Conservation (phyloP, 768 basidiomycete genomes). For the Tephrocybe sp. region DNA sequence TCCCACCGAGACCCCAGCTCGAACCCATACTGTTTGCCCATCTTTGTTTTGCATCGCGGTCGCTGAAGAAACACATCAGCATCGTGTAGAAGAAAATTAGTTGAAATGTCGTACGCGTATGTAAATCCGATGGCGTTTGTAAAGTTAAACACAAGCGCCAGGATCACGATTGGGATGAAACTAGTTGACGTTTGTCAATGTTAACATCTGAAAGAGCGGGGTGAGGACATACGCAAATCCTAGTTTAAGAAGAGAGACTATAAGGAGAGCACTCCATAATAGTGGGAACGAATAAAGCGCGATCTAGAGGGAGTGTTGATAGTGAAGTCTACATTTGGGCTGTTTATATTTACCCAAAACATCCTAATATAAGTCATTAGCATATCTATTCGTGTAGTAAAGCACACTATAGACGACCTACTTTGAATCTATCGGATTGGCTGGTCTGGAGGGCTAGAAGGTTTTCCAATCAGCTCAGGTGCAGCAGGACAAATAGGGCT, state of each 20-base stretch:
- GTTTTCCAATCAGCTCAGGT: slow-evolving; percentile 1
- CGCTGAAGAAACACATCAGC: slow-evolving; percentile 40
- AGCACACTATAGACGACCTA: slow-evolving; percentile 32
- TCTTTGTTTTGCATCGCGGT: slow-evolving; percentile 89
- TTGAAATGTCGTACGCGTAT: slow-evolving; percentile 68
- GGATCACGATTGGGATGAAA: slow-evolving; percentile 90
- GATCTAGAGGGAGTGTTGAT: too few relatives aligned
- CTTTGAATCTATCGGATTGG: slow-evolving; percentile 88
- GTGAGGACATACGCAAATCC: slow-evolving; percentile 69
- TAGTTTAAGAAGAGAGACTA: slow-evolving; percentile 89
- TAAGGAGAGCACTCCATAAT: slow-evolving; percentile 83
- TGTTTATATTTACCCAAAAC: slow-evolving; percentile 75
- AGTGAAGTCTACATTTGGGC: not conserved
- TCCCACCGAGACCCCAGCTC: slow-evolving; percentile 72
- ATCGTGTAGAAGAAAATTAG: slow-evolving; percentile 1
- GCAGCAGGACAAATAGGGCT: not conserved
- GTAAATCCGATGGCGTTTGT: slow-evolving; percentile 97
- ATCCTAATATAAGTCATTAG: slow-evolving; percentile 50
- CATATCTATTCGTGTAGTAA: not conserved
- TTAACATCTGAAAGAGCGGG: slow-evolving; percentile 1
- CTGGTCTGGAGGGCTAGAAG: slow-evolving; percentile 78
- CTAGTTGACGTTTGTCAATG: slow-evolving; percentile 36
- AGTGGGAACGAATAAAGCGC: slow-evolving; percentile 89
- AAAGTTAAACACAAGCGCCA: slow-evolving; percentile 95
- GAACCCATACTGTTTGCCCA: slow-evolving; percentile 83